A percentile compares a stretch with the other conserved stretches of the same genome.
phyloP scores from a whole-genome alignment of 2,329 filamentous ascomycete genomes.

The Tolypocladium cylindrosporum region DNA sequence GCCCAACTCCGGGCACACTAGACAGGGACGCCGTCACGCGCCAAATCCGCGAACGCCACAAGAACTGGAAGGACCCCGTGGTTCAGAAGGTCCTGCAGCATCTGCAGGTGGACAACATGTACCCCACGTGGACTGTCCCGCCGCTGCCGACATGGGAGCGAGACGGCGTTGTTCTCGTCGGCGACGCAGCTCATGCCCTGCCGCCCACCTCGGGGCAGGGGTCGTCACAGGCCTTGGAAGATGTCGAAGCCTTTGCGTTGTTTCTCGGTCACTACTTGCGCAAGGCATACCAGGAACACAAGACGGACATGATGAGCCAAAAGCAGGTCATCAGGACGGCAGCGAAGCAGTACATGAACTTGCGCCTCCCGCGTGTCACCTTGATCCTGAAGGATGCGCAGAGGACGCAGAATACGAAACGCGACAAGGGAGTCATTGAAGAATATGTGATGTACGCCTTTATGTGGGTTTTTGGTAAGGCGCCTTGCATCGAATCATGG shows the following conservation, averaged over 20 bases:
- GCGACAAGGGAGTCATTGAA: slow-evolving; percentile 7
- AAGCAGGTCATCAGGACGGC: slow-evolving; percentile 7
- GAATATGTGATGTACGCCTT: slow-evolving; percentile 11
- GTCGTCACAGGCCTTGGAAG: slow-evolving; percentile 10
- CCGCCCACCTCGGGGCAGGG: slow-evolving; percentile 11
- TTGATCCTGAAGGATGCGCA: slow-evolving; percentile 7
- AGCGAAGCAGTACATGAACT: slow-evolving; percentile 9
- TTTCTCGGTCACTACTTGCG: slow-evolving; percentile 8
- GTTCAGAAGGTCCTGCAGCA: slow-evolving; percentile 6
- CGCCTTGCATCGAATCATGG: background rate
- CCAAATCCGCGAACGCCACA: slow-evolving; percentile 8
- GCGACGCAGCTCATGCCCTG: slow-evolving; percentile 12
- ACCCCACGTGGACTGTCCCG: slow-evolving; percentile 11
- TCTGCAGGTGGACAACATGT: slow-evolving; percentile 7
- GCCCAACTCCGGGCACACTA: slow-evolving; percentile 5
- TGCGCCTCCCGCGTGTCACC: slow-evolving; percentile 9
- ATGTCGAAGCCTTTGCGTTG: slow-evolving; percentile 8
- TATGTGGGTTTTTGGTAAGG: slow-evolving; percentile 9
- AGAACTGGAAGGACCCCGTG: slow-evolving; percentile 10
- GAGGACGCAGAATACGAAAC: slow-evolving; percentile 6
- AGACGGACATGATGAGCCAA: background rate
- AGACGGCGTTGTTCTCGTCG: slow-evolving; percentile 11
- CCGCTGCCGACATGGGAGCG: slow-evolving; percentile 11
- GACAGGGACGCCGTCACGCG: slow-evolving; percentile 8
- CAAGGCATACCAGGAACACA: background rate